phyloP scores from a whole-genome alignment of 2,329 filamentous ascomycete species.

The Fusarium burgessii region DNA sequence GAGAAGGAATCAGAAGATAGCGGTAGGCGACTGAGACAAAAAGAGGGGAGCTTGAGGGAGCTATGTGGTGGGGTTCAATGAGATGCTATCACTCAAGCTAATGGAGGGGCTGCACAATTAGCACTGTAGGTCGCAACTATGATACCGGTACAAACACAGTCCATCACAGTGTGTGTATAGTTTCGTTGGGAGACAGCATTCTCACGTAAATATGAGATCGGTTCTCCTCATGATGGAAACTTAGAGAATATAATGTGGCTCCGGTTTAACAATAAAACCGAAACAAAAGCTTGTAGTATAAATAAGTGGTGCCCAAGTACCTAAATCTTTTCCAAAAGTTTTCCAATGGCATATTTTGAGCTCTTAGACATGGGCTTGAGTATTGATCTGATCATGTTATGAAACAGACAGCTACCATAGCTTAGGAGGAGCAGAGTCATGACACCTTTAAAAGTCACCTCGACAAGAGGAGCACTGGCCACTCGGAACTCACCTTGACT shows the following conservation, averaged over 20 bases:
- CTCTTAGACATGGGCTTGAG: background rate
- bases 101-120: slow-evolving; percentile 43
- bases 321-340: background rate
- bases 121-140: slow-evolving; percentile 31
- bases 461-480: background rate
- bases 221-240: slow-evolving; percentile 22
- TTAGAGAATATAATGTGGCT: background rate
- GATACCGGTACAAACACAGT: slow-evolving; percentile 19
- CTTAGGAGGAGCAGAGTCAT: slow-evolving; percentile 13
- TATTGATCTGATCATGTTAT: background rate
- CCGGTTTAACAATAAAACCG: too few species aligned
- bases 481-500: slow-evolving; percentile 7
- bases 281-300: background rate
- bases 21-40: slow-evolving; percentile 33
- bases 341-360: background rate
- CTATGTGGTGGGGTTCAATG: slow-evolving; percentile 43
- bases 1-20: slow-evolving; percentile 20
- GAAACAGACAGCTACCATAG: background rate
- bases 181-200: slow-evolving; percentile 21
- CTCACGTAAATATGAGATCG: slow-evolving; percentile 16
- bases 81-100: slow-evolving; percentile 47
- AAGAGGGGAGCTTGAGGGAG: slow-evolving; percentile 48
- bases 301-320: too few species aligned
- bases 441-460: background rate
- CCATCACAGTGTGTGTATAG: background rate